Evolutionary conservation across 108 stramenopile genomes (phyloP), one percentile per base, ranked within the genome.

Genomic region (Mediolabrus comicus): DNA sequence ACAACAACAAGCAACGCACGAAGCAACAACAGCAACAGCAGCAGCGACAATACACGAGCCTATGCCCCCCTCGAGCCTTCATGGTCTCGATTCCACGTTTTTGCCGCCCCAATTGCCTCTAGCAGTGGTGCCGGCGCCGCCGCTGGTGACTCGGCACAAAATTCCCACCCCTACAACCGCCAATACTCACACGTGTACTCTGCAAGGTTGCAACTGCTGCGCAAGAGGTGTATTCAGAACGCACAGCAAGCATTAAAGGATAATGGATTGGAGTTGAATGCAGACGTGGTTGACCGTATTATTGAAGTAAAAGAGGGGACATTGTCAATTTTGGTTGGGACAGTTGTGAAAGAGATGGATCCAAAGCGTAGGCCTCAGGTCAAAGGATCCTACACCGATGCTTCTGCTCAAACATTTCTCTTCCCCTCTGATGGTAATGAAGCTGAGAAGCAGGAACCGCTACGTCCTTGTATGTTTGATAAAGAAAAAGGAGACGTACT

Each of bases 161-260:
- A 53, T 25, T 43, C 41, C 16, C 74, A 86, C 67, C 86, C 84
- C 9, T 95, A 95, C 75, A 67, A 84, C 62, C 86, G 89, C 22
- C 94, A 95, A 68, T 95, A 92, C 72, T 84, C 89, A 4, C 90
- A 91, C 69, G 86, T 92, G 13, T 95, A 95, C 75, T 71, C 86
- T 49, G 74, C 86, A 9, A 87, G 94, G 9, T 62, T 95, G 38
- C 34, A 68, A 0, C 74, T 71, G 10, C 73, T 95, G 17, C 79
- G 79, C 16, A 62, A 31, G 27, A 73, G 84, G 10, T 86, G 89
- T 60, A 80, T 84, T 78, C 35, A 82, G 24, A 62, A 71, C 51
- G 69, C 78, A 13, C n/a, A 33, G 24, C 12, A 46, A 10, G 38
- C 35, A 5, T 41, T 84, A 17, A 30, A 25, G 52, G 71, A 56